Evolutionary conservation across 1,284 basidiomycete genomes (phyloP).

Genomic region (Leccinum glutinopallens): DNA sequence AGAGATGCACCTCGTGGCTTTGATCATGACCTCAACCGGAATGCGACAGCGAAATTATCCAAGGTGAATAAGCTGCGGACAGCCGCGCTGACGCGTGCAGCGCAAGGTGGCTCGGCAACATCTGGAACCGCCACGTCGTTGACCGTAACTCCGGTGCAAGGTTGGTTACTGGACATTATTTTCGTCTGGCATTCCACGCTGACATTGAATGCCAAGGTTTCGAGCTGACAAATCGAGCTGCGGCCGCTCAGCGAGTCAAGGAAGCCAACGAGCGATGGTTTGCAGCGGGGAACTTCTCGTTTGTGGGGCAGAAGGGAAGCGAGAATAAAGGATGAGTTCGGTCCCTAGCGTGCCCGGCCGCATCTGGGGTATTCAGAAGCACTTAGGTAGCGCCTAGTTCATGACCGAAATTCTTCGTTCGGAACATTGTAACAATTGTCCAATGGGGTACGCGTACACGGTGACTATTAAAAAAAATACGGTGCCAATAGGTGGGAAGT

Average conservation of each 20-base stretch:
- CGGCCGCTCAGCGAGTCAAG: conserved; percentile 79
- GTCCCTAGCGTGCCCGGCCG: background rate
- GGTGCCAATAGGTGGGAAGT: conserved; percentile 20
- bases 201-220: conserved; percentile 55
- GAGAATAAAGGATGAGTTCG: conserved; percentile 26
- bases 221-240: conserved; percentile 85
- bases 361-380: background rate
- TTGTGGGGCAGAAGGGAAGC: conserved; percentile 68
- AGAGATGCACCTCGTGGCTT: conserved; percentile 27
- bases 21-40: conserved; percentile 6
- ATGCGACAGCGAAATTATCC: conserved; percentile 84
- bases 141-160: conserved; percentile 96
- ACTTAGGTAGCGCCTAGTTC: background rate
- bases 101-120: conserved; percentile 59
- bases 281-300: conserved; percentile 82
- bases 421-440: conserved; percentile 11
- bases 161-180: conserved; percentile 41
- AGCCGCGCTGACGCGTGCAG: conserved; percentile 75
- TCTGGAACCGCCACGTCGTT: conserved; percentile 91
- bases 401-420: conserved; percentile 7
- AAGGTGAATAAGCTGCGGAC: conserved; percentile 93
- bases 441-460: conserved; percentile 22
- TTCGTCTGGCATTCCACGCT: conserved; percentile 10
- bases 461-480: conserved; percentile 17
- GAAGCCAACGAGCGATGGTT: conserved; percentile 96